These are phyloP conservation scores for Kurtzmaniella quercitrusa DNA, from an alignment of 1,139 yeast species.

Conservation along the genomic window DNA sequence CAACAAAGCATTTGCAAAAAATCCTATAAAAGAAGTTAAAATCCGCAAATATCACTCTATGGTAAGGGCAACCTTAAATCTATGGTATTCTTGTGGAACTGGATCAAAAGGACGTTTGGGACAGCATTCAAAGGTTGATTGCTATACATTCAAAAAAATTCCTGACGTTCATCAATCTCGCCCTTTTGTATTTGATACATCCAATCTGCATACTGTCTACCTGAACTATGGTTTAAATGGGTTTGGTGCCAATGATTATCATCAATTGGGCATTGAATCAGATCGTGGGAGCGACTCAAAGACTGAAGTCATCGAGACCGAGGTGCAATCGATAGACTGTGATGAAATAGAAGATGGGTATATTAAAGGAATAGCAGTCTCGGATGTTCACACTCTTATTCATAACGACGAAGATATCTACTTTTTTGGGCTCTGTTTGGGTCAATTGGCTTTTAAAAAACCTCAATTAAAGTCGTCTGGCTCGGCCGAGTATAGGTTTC, in stretches of 20 bases:
- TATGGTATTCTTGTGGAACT: constrained; percentile 59
- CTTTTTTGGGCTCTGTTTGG: constrained; percentile 81
- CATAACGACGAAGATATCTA: constrained; percentile 50
- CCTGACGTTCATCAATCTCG: constrained; percentile 22
- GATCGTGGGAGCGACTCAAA: constrained; percentile 14
- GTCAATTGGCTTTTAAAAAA: constrained; percentile 69
- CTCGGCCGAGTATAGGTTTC: constrained; percentile 22
- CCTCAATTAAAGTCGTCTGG: constrained; percentile 8
- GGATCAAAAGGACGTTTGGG: constrained; percentile 75
- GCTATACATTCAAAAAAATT: constrained; percentile 34
- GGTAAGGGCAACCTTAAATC: constrained; percentile 51
- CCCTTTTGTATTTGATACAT: constrained; percentile 44
- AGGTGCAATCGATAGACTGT: constrained; percentile 45
- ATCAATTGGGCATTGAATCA: constrained; percentile 61
- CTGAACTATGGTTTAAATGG: constrained; percentile 54
- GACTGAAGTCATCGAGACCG: constrained; percentile 32
- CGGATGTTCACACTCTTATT: constrained; percentile 69
- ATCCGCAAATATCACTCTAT: constrained; percentile 69
- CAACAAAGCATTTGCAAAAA: background rate
- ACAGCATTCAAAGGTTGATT: constrained; percentile 33
- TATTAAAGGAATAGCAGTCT: constrained; percentile 57
- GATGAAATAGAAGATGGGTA: constrained; percentile 44
- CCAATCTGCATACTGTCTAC: constrained; percentile 64
- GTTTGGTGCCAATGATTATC: constrained; percentile 73
- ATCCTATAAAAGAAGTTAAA: constrained; percentile 20